Evolutionary conservation across 352 stramenopile species (phyloP).

Genomic region (Aphanomyces euteiches): DNA sequence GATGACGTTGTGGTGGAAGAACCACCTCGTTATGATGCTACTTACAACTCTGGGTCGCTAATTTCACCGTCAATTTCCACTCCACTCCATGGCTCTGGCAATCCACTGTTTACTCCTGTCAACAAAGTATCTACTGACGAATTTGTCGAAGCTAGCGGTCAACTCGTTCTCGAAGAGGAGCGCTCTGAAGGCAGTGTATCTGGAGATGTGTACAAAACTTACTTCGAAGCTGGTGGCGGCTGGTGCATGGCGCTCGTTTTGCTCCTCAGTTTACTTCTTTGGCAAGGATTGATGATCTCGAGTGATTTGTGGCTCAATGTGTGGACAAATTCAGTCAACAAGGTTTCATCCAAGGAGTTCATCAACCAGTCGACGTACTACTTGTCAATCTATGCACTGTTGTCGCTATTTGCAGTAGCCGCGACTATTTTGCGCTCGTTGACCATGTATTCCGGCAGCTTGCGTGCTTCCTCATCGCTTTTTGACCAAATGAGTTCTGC

Average conservation of each 20-base stretch:
- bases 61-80: too few species aligned
- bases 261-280: slow-evolving; percentile 11
- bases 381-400: slow-evolving; percentile 54
- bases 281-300: slow-evolving; percentile 44
- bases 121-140: too few species aligned
- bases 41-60: too few species aligned
- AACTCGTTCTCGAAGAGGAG: slow-evolving; percentile 63
- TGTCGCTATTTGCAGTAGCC: slow-evolving; percentile 47
- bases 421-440: slow-evolving; percentile 60
- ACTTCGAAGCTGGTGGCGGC: slow-evolving; percentile 45
- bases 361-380: slow-evolving; percentile 30
- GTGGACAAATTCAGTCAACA: not conserved
- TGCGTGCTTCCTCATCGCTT: slow-evolving; percentile 55
- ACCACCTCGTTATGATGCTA: too few species aligned
- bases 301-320: slow-evolving; percentile 19
- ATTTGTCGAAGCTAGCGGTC: not conserved
- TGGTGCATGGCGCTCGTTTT: not conserved
- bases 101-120: too few species aligned
- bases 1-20: too few species aligned
- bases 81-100: too few species aligned
- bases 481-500: slow-evolving; percentile 85
- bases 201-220: slow-evolving; percentile 41
- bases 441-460: slow-evolving; percentile 49
- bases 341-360: not conserved
- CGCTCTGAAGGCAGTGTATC: slow-evolving; percentile 49